Base-by-base conservation (phyloP, 345 rosid species). In the Mallotus nudiflorus region DNA sequence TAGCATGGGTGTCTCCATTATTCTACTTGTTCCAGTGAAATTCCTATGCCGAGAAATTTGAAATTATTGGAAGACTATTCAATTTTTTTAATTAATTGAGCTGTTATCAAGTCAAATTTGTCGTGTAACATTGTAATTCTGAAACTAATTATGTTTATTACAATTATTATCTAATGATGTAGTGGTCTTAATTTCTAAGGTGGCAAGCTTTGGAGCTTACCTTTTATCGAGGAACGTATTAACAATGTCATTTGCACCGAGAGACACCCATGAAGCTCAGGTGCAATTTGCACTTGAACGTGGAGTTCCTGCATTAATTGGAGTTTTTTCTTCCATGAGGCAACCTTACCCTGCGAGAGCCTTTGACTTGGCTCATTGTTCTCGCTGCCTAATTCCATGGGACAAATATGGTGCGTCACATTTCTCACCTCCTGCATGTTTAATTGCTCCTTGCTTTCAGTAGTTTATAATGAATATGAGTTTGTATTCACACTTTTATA, bases 351-450 rank as follows among this genome's bases (percentile, higher is more conserved):
- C 98, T 46, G 80, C 98, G 2, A 73, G 97, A 74, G 89, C 97
- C 56, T 94, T 94, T 50, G 98, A 94, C 82, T 78, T 94, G 89
- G 98, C 97, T 19, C 98, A 94, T 72, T 94, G 98, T 81, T 94
- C 98, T 62, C 95, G 98, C 27, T 94, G 98, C 72, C 95, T 94
- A 66, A 90, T 94, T 57, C 97, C 97, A 6, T 94, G 98, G 98
- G 96, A 86, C 28, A 76, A 81, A 57, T 71, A 78, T 25, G 95
- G 98, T 93, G 82, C 28, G 2, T 25, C 9, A 0, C 25, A 11
- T n/a, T 53, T 53, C 22, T 53, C 28, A n/a, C 10, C 22, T 22
- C 27, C 24, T 27, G 2, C 25, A n/a, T n/a, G n/a, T n/a, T n/a
- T n/a, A n/a, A n/a, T n/a, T 33, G 37, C 37, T 33, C 4, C 37